Evolutionary conservation across 1,284 basidiomycete species (phyloP).

Genomic region (Boletus sp.): DNA sequence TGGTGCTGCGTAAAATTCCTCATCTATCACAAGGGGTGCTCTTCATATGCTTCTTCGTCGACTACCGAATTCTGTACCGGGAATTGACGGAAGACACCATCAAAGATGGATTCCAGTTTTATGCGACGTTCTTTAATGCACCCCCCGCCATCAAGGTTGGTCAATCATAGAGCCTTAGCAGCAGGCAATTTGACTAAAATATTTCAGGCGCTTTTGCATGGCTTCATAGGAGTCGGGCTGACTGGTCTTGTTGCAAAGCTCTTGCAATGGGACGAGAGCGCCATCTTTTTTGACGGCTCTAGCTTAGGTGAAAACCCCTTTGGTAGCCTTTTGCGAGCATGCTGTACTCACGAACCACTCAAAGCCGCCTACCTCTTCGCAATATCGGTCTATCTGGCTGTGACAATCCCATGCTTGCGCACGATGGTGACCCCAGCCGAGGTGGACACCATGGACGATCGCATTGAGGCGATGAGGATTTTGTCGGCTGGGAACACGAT

Average conservation of each 20-base stretch:
- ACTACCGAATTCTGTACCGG: constrained; percentile 77
- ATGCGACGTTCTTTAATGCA: constrained; percentile 85
- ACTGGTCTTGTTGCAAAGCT: constrained; percentile 73
- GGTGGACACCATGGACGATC: constrained; percentile 60
- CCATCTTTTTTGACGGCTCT: constrained; percentile 88
- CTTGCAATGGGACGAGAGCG: constrained; percentile 83
- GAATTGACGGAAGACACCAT: constrained; percentile 58
- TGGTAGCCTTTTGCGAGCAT: not conserved
- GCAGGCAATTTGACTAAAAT: constrained; percentile 3
- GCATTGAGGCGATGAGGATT: constrained; percentile 73
- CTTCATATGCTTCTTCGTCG: constrained; percentile 84
- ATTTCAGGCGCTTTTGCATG: constrained; percentile 75
- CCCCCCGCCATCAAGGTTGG: constrained; percentile 84
- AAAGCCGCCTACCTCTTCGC: constrained; percentile 72
- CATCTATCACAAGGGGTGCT: constrained; percentile 57
- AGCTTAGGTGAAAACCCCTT: constrained; percentile 58
- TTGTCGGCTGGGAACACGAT: constrained; percentile 83
- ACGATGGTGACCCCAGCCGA: constrained; percentile 60
- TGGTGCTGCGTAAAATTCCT: not conserved
- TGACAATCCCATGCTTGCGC: constrained; percentile 72
- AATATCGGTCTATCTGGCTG: constrained; percentile 74
- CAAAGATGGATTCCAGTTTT: constrained; percentile 80
- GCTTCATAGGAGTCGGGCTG: constrained; percentile 72
- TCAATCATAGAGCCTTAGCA: not conserved
- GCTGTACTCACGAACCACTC: constrained; percentile 12